Evolutionary conservation across 1,284 basidiomycete species (phyloP).

Genomic region (Rhodotorula sp.): DNA sequence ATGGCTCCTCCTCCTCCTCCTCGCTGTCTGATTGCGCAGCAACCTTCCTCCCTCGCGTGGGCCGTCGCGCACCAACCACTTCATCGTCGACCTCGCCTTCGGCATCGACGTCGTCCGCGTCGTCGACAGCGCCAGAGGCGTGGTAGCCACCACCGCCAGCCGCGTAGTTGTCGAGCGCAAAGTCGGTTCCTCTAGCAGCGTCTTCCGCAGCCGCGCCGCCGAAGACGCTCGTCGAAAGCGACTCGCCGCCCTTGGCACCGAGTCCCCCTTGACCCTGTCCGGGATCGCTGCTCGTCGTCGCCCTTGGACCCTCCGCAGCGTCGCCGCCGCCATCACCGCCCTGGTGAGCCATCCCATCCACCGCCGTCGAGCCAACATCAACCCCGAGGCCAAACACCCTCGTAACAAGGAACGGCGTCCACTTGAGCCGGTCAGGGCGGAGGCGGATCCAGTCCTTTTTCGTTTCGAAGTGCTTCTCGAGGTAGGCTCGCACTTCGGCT

Average conservation of each 20-base stretch:
- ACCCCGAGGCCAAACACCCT: constrained; percentile 48
- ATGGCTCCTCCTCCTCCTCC: not conserved
- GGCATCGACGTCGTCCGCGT: not conserved
- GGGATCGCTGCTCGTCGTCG: not conserved
- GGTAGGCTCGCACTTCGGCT: constrained; percentile 64
- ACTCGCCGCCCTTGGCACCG: not conserved
- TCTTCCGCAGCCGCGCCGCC: not conserved
- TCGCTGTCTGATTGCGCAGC: not conserved
- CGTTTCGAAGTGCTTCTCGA: constrained; percentile 65
- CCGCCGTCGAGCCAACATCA: constrained; percentile 32
- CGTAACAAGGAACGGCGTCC: constrained; percentile 86
- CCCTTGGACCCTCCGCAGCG: not conserved
- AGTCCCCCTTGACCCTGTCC: not conserved
- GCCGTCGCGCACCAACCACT: too few species aligned
- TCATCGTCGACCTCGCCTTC: not conserved
- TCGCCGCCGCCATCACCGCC: not conserved
- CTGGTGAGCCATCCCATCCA: constrained; percentile 12
- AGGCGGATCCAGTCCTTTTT: constrained; percentile 75
- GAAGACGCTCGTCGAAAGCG: not conserved
- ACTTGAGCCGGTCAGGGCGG: constrained; percentile 82
- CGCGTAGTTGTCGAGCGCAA: not conserved
- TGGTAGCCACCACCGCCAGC: not conserved
- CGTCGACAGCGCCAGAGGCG: not conserved
- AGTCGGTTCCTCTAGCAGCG: not conserved
- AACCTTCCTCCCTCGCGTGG: too few species aligned